Base-by-base conservation (phyloP, 345 rosid genomes). In the Salix exigua region DNA sequence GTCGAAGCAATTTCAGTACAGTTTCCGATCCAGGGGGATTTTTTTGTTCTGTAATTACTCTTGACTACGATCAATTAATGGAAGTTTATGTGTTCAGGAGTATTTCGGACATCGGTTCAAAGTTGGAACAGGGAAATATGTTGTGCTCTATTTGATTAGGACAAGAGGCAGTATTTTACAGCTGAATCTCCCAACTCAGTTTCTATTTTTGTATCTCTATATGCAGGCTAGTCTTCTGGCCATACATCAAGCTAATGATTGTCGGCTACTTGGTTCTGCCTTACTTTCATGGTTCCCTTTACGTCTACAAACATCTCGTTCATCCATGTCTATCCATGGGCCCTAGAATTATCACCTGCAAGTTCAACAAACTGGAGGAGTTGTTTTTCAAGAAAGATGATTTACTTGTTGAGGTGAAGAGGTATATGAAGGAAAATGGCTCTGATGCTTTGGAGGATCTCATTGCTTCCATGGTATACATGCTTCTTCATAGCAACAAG, bases 201-300 rank as follows among this genome's bases (percentile, higher is more conserved):
- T 18, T 69, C 33, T 18, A 13, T 30, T 71, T 33, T 26, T 7
- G 2, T 7, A 21, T 50, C 17, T 48, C n/a, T 28, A 19, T n/a
- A 14, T 23, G 16, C 25, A 73, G 84, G 79, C 21, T 78, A 61
- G 70, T 81, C 26, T 66, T 35, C n/a, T 85, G 88, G 88, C 70
- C 69, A 23, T 78, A 81, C 73, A 64, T 83, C 17, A 85, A 81
- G 81, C 74, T 83, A 5, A 8, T 62, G 2, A 40, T 83, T 35
- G 67, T 79, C 50, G 35, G 60, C 31, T 75, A 69, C 71, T 46
- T 77, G 79, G 70, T 78, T 65, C 74, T 65, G 19, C 81, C 83
- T 25, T 9, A 65, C 53, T 85, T 83, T 8, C 64, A 78, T 33
- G 88, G 88, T 58, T 81, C 88, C 16, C 48, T 79, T 6, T 72